Percentiles rank a stretch among this genome's conserved stretches.
These are phyloP conservation scores for Orobanche coerulescens DNA, from an alignment of 257 asterid genomes.

Conservation along the genomic window DNA sequence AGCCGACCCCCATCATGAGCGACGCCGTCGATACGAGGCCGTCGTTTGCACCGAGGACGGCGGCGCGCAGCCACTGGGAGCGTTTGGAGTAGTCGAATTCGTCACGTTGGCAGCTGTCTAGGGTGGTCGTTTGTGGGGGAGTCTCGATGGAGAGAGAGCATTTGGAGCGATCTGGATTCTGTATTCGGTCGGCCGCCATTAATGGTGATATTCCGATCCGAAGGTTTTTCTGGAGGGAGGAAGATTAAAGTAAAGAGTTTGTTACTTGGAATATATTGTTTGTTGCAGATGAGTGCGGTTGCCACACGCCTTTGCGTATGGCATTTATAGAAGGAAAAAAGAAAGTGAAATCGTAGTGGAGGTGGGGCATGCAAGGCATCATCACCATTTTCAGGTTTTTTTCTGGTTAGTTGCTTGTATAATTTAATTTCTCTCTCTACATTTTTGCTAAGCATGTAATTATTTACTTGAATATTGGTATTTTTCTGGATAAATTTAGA, in stretches of 20 bases:
- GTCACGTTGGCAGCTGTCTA: conserved; percentile 13
- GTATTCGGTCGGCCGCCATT: conserved; percentile 27
- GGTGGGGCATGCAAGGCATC: no score
- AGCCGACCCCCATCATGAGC: conserved; percentile 46
- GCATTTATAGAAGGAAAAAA: neutral
- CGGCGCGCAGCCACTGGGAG: conserved; percentile 50
- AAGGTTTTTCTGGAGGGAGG: neutral
- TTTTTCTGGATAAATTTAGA: no score
- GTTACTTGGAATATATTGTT: neutral
- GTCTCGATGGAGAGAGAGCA: conserved; percentile 13
- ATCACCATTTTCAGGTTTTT: no score
- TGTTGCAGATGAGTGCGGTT: neutral
- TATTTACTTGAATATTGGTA: no score
- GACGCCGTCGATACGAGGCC: conserved; percentile 50
- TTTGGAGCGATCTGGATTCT: conserved; percentile 5
- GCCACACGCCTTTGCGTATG: neutral
- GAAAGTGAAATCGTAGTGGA: neutral
- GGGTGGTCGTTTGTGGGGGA: neutral
- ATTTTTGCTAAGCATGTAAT: no score
- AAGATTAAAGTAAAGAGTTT: neutral
- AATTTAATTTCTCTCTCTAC: no score
- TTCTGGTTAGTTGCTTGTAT: no score
- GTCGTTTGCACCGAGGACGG: conserved; percentile 47
- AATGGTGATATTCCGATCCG: neutral
- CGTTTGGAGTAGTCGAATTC: conserved; percentile 44